phyloP scores from a whole-genome alignment of 139 green algal species.

The Nannochloris sp. region DNA sequence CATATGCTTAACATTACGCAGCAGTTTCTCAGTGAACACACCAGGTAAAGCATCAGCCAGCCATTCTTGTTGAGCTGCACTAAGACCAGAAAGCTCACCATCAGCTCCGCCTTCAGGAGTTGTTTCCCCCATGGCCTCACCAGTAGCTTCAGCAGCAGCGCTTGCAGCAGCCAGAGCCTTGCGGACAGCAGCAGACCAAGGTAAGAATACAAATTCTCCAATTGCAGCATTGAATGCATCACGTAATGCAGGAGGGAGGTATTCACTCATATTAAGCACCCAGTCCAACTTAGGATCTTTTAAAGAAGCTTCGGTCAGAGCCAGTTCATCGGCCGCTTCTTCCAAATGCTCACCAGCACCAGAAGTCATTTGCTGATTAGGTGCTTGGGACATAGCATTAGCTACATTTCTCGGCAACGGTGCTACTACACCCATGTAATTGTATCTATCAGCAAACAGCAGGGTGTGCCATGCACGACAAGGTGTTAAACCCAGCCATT shows the following conservation, averaged over 20 bases:
- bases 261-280: slow-evolving; percentile 40
- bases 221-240: slow-evolving; percentile 55
- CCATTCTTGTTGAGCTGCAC: slow-evolving; percentile 39
- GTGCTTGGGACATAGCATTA: slow-evolving; percentile 8
- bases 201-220: slow-evolving; percentile 80
- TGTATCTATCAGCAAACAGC: slow-evolving; percentile 74
- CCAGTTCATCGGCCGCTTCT: slow-evolving; percentile 1
- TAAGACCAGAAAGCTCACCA: background rate
- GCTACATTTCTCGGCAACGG: slow-evolving; percentile 13
- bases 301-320: slow-evolving; percentile 12
- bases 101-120: background rate
- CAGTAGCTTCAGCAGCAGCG: background rate
- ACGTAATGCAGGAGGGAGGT: slow-evolving; percentile 60
- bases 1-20: slow-evolving; percentile 32
- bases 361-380: slow-evolving; percentile 28
- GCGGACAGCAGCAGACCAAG: slow-evolving; percentile 74
- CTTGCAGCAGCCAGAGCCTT: slow-evolving; percentile 4
- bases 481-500: slow-evolving; percentile 64
- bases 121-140: background rate
- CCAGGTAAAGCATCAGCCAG: slow-evolving; percentile 34
- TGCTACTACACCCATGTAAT: slow-evolving; percentile 61
- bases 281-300: slow-evolving; percentile 22
- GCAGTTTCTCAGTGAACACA: slow-evolving; percentile 62
- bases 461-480: slow-evolving; percentile 68
- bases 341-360: slow-evolving; percentile 2